Evolutionary conservation across 192 early-diverging fungal genomes (phyloP), one percentile per base, ranked within the genome.

Genomic region (Lobosporangium transversale): DNA sequence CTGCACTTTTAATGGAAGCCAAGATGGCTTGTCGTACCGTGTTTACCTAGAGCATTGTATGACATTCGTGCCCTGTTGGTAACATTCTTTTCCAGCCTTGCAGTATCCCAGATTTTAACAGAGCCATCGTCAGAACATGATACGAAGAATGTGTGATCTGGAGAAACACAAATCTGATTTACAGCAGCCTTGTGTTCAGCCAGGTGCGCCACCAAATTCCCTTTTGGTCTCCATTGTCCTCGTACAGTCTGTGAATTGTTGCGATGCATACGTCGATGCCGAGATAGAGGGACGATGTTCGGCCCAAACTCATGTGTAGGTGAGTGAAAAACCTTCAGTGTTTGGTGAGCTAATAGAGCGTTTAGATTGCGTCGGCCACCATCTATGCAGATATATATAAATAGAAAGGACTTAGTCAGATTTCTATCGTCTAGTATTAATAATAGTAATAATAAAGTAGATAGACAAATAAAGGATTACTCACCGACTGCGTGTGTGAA

Each of bases 81-180:
- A 0, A 95, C 93, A 67, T 94, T 97, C 50, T 91, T 93, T 53
- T 93, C 92, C 21, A 97, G 80, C 29, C 92, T 82, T 1, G 75
- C 85, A 31, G 84, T 85, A 76, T 98, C 96, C 90, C 95, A 98
- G 53, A 95, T 87, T 54, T 89, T 89, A 15, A 93, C 84, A 2
- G 87, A 88, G 29, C 93, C 94, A 71, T 97, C 95, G 30, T 92
- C 89, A 20, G 94, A 93, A 44, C 89, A 94, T 0, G 94, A 89
- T 11, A 91, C 90, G 79, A 98, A 91, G 43, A 92, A 80, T 4
- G 84, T 82, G 21, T 89, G 89, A 70, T 94, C 92, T 14, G 85
- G 85, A 3, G 92, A 89, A 1, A 93, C 83, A 0, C 76, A 83
- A 8, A 95, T 73, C 50, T 90, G 87, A 24, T 89, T 90, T 18